Conservation (phyloP, 345 rosid species). For the Eutrema yunnanense region DNA sequence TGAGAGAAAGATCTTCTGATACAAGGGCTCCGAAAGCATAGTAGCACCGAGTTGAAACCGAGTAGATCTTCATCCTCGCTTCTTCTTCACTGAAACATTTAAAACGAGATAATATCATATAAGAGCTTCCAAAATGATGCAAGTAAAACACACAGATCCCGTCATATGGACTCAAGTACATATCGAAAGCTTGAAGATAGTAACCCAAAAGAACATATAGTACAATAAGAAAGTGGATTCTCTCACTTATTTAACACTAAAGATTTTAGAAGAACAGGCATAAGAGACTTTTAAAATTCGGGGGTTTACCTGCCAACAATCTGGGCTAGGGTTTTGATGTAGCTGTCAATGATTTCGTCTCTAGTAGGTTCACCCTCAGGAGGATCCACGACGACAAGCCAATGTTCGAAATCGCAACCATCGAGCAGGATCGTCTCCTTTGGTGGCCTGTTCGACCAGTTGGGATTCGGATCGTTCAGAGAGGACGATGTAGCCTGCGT, state of each 20-base stretch:
- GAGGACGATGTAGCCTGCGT: conserved; percentile 54
- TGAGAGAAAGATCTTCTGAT: conserved; percentile 56
- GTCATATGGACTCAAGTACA: not conserved
- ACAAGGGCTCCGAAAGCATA: conserved; percentile 90
- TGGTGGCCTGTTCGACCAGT: conserved; percentile 91
- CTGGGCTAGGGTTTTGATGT: conserved; percentile 65
- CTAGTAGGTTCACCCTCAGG: conserved; percentile 65
- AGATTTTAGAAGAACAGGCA: too few species aligned
- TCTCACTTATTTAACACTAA: too few species aligned
- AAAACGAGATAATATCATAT: not conserved
- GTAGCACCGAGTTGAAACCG: conserved; percentile 74
- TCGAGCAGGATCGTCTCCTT: conserved; percentile 89
- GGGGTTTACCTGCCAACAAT: conserved; percentile 64
- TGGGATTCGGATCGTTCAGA: conserved; percentile 65
- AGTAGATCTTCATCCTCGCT: conserved; percentile 82
- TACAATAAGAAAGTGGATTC: too few species aligned
- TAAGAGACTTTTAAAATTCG: not conserved
- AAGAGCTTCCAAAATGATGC: not conserved
- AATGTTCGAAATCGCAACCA: conserved; percentile 91
- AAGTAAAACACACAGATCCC: not conserved
- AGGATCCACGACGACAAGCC: conserved; percentile 81
- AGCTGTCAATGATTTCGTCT: conserved; percentile 76
- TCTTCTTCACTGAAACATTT: conserved; percentile 57
- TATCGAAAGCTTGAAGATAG: not conserved
- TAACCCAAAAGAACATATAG: not conserved